A percentile compares a stretch with the other conserved stretches of the same genome.
Conservation (phyloP, 2,329 filamentous ascomycete genomes). For the Paradendryphiella salina region DNA sequence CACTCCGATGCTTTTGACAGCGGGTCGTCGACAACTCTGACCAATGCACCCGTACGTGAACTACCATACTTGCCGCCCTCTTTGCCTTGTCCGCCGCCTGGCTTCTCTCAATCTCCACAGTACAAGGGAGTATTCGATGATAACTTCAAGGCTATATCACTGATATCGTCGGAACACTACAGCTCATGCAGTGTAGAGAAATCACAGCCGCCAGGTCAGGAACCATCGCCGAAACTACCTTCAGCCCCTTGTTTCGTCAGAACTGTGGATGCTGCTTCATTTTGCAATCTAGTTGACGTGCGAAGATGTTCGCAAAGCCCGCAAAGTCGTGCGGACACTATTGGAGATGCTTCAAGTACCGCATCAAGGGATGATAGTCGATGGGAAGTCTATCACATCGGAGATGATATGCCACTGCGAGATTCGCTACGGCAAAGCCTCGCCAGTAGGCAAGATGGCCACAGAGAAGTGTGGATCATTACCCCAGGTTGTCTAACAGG, state of each 20-base stretch:
- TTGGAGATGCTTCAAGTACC: neutral
- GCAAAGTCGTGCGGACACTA: neutral
- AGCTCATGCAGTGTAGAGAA: neutral
- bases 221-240: neutral
- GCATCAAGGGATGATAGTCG: neutral
- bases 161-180: neutral
- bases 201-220: too few relatives aligned
- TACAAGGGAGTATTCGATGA: neutral
- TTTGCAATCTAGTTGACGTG: neutral
- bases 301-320: neutral
- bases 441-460: neutral
- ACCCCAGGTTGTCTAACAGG: constrained; percentile 1
- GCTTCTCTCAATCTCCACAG: neutral
- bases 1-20: too few relatives aligned
- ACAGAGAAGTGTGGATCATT: constrained; percentile 2
- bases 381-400: constrained; percentile 2
- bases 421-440: neutral
- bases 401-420: constrained; percentile 1
- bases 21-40: too few relatives aligned
- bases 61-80: neutral
- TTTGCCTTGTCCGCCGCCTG: neutral
- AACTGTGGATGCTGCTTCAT: neutral
- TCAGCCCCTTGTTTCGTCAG: neutral
- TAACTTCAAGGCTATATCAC: neutral
- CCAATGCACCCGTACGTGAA: too few relatives aligned